phyloP scores from a whole-genome alignment of 2,329 filamentous ascomycete species.

The Penicillium thymicola region DNA sequence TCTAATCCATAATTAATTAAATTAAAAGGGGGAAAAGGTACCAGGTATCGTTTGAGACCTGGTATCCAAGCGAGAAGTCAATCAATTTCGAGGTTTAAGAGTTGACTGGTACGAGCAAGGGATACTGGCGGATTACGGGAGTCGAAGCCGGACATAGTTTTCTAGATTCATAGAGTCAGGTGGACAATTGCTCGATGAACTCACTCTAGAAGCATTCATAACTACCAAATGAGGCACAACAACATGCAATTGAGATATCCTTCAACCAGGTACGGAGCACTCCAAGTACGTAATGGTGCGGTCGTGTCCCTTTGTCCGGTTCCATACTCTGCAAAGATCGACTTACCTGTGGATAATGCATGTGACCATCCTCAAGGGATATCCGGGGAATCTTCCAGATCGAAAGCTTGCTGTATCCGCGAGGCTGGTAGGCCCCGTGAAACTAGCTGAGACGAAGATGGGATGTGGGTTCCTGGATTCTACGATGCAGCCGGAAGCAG shows the following conservation, averaged over 20 bases:
- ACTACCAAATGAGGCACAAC: not conserved
- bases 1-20: not conserved
- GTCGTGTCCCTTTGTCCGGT: not conserved
- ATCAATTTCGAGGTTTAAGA: not conserved
- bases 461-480: conserved; percentile 7
- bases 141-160: conserved; percentile 15
- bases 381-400: conserved; percentile 14
- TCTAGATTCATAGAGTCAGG: conserved; percentile 18
- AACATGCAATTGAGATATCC: not conserved
- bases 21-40: not conserved
- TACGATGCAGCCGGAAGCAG: conserved; percentile 19
- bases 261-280: not conserved
- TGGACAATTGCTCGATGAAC: conserved; percentile 14
- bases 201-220: conserved; percentile 15
- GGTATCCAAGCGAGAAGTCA: conserved; percentile 1
- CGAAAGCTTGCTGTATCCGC: conserved; percentile 8
- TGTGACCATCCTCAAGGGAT: conserved; percentile 10
- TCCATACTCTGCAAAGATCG: conserved; percentile 5
- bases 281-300: not conserved
- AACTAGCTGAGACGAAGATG: conserved; percentile 11
- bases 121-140: conserved; percentile 16
- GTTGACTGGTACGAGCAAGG: conserved; percentile 19
- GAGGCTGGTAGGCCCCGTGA: conserved; percentile 1
- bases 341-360: not conserved
- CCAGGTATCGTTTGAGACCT: not conserved